These are phyloP conservation scores for Ascochyta koolunga DNA, from an alignment of 2,329 filamentous ascomycete species.

Conservation along the genomic window DNA sequence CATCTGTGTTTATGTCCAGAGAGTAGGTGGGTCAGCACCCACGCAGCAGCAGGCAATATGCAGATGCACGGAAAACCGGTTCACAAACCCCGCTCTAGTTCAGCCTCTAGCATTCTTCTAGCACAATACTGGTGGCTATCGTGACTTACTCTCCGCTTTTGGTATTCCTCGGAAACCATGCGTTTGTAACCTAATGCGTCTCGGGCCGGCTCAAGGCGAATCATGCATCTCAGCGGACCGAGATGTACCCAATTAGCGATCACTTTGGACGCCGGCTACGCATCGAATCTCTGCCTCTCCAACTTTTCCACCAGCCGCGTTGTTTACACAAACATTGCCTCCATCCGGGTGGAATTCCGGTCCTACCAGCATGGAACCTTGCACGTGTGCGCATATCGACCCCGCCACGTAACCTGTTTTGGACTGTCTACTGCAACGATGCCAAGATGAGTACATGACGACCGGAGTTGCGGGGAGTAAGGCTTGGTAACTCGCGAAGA, in stretches of 20 bases:
- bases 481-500: slow-evolving; percentile 21
- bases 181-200: not conserved
- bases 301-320: slow-evolving; percentile 12
- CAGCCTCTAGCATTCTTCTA: not conserved
- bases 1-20: not conserved
- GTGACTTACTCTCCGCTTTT: not conserved
- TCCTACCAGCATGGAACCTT: slow-evolving; percentile 7
- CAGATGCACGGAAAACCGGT: not conserved
- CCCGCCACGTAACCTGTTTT: slow-evolving; percentile 22
- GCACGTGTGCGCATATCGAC: slow-evolving; percentile 4
- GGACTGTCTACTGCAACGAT: slow-evolving; percentile 2
- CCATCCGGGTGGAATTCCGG: slow-evolving; percentile 20
- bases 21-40: not conserved
- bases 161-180: slow-evolving; percentile 1
- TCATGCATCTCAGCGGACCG: slow-evolving; percentile 15
- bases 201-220: slow-evolving; percentile 26
- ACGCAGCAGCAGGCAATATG: not conserved
- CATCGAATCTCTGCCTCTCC: slow-evolving; percentile 8
- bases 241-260: slow-evolving; percentile 21
- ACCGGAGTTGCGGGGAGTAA: slow-evolving; percentile 28
- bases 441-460: slow-evolving; percentile 26
- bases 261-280: slow-evolving; percentile 3
- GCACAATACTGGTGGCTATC: not conserved
- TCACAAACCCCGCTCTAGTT: not conserved
- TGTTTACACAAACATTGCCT: not conserved